Base-by-base conservation (phyloP, 768 basidiomycete genomes). In the Cubamyces sp. region DNA sequence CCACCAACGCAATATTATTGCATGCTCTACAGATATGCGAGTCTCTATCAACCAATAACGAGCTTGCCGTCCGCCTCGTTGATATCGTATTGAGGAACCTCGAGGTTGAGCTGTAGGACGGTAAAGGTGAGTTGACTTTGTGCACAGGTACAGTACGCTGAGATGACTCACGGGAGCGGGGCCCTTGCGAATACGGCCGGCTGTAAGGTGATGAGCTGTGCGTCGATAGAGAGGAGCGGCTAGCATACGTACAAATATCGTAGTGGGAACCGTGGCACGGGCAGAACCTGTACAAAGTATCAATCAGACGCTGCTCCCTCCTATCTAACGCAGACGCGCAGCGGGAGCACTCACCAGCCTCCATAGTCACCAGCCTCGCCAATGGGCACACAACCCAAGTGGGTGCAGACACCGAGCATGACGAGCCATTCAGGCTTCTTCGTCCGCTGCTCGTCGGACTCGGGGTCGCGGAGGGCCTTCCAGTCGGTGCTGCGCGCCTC, bases 251-350 rank as follows among this genome's bases (percentile, higher is more conserved):
- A 92, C 91, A 96, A 62, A 97, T 97, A 77, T 98, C 95, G 72
- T 95, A 96, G 74, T 99, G 96, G 55, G 96, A 98, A 73, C 96
- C 97, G 76, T 98, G 96, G 82, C 96, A 98, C 54, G 96, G 95
- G 82, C 95, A 96, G 88, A 96, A 94, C 87, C 87, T 88, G 54
- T 3, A n/a, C n/a, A 37, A 21, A 25, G 5, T 42, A n/a, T 57
- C 12, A 19, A 46, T 40, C 12, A 41, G 23, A 4, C 30, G 15
- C 30, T 9, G 54, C 54, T 39, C 12, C 54, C 41, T 30, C 8
- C 43, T 11, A 11, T 34, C 28, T 19, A 54, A 28, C 14, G n/a
- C 23, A 61, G 30, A 11, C 43, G 16, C n/a, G 11, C 30, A 64
- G 49, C 15, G 3, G 14, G 16, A 41, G 19, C n/a, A 78, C 87